Evolutionary conservation across 345 rosid genomes (phyloP).

Genomic region (Melaleuca alternifolia): DNA sequence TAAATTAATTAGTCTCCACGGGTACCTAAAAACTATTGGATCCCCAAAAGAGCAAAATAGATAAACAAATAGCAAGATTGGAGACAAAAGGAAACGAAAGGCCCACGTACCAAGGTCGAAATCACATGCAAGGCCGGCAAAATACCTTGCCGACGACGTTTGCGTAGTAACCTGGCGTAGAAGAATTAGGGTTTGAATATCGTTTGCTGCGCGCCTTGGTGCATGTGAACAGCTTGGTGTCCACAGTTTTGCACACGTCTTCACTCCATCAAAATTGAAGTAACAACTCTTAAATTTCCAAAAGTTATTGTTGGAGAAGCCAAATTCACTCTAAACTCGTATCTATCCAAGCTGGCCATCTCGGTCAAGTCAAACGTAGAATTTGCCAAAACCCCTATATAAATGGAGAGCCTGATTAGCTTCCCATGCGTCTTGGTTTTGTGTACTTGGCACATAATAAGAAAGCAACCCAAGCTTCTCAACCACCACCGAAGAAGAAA

Average conservation of each 20-base stretch:
- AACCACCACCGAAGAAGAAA: background rate
- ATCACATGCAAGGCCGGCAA: background rate
- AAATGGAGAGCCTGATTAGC: background rate
- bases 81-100: background rate
- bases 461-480: background rate
- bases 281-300: background rate
- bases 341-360: background rate
- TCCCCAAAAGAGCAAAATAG: background rate
- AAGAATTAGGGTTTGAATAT: background rate
- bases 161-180: background rate
- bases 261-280: background rate
- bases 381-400: background rate
- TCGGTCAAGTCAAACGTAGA: background rate
- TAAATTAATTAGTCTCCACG: no score
- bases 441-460: background rate
- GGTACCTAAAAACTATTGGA: background rate
- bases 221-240: conserved; percentile 1
- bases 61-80: background rate
- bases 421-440: background rate
- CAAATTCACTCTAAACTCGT: background rate
- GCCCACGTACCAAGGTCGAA: background rate
- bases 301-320: background rate
- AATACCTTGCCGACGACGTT: background rate
- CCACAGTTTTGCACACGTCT: background rate
- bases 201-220: background rate